A percentile compares a stretch with the other conserved stretches of the same genome.
phyloP scores from a whole-genome alignment of 2,329 filamentous ascomycete genomes.

The Venturiaceae sp. region DNA sequence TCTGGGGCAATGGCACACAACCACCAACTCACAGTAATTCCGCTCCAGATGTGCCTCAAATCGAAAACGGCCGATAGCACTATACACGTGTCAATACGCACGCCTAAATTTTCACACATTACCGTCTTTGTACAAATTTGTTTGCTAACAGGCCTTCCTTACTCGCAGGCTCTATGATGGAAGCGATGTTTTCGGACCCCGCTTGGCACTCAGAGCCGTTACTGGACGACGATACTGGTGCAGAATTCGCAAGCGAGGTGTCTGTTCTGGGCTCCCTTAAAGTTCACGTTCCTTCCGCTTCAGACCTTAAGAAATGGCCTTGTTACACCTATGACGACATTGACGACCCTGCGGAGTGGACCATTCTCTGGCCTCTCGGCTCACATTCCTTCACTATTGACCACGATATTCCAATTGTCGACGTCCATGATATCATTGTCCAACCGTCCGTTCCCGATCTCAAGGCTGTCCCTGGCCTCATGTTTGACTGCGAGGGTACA shows the following conservation, averaged over 20 bases:
- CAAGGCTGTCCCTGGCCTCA: background rate
- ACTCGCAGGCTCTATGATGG: background rate
- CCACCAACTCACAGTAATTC: slow-evolving; percentile 1
- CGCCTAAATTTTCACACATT: background rate
- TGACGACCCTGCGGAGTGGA: background rate
- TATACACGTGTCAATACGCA: background rate
- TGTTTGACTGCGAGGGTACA: background rate
- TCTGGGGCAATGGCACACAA: slow-evolving; percentile 50
- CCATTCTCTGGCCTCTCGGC: background rate
- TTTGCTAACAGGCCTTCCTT: background rate
- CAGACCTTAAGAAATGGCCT: background rate
- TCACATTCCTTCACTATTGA: background rate
- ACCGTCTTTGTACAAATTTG: background rate
- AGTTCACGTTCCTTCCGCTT: background rate
- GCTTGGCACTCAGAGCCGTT: background rate
- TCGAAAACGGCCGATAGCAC: slow-evolving; percentile 1
- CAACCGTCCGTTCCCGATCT: background rate
- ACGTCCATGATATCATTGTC: background rate
- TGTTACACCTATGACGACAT: background rate
- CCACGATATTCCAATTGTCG: background rate
- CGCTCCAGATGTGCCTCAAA: background rate
- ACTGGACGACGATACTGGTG: background rate
- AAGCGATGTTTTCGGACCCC: background rate
- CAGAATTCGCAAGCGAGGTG: background rate
- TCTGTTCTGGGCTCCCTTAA: background rate